phyloP scores from a whole-genome alignment of 2,329 filamentous ascomycete species.

The Claviceps digitariae region DNA sequence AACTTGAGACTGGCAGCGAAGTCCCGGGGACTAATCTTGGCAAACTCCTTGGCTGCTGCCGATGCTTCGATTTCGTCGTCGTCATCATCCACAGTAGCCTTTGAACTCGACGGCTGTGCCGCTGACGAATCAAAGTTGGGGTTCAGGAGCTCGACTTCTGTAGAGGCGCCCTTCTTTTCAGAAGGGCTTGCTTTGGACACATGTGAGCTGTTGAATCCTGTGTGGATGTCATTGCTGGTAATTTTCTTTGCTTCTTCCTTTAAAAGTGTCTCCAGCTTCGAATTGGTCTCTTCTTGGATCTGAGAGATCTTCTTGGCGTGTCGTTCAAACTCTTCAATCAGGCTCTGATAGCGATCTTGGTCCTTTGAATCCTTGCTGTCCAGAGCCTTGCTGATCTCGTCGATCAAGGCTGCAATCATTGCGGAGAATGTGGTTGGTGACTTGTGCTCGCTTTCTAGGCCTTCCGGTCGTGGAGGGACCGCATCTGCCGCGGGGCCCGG shows the following conservation, averaged over 20 bases:
- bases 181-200: constrained; percentile 48
- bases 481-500: constrained; percentile 59
- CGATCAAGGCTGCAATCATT: constrained; percentile 95
- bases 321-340: constrained; percentile 61
- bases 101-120: constrained; percentile 5
- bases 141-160: constrained; percentile 63
- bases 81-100: constrained; percentile 44
- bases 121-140: constrained; percentile 30
- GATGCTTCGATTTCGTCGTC: constrained; percentile 65
- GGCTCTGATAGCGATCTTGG: constrained; percentile 51
- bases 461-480: constrained; percentile 61
- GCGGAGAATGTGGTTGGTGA: constrained; percentile 76
- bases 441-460: constrained; percentile 62
- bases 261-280: constrained; percentile 69
- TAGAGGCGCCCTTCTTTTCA: constrained; percentile 33
- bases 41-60: constrained; percentile 66
- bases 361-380: constrained; percentile 60
- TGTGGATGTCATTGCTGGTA: constrained; percentile 79
- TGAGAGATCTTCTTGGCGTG: constrained; percentile 68
- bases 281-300: constrained; percentile 60
- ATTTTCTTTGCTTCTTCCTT: constrained; percentile 80
- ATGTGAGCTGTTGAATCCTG: constrained; percentile 79
- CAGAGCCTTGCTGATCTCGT: constrained; percentile 77
- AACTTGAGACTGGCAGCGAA: constrained; percentile 64
- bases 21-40: constrained; percentile 60